phyloP scores from a whole-genome alignment of 2,329 filamentous ascomycete species.

The Hirsutella thompsonii region DNA sequence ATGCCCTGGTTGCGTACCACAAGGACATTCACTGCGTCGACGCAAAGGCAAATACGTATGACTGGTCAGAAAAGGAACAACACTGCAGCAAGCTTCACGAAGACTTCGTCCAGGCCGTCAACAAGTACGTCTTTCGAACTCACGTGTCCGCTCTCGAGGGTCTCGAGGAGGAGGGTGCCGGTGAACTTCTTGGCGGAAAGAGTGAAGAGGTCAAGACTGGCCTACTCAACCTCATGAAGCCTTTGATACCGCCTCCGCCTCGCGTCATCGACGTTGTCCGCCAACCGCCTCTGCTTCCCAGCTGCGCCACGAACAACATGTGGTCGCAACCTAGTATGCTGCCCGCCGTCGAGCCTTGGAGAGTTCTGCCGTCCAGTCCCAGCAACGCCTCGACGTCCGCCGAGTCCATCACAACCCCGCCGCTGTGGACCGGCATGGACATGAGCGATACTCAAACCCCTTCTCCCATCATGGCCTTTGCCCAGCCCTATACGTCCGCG shows the following conservation, averaged over 20 bases:
- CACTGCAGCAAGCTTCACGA: constrained; percentile 97
- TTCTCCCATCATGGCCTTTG: constrained; percentile 71
- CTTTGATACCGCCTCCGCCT: constrained; percentile 75
- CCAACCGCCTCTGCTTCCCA: constrained; percentile 74
- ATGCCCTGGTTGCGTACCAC: constrained; percentile 87
- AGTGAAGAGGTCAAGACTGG: constrained; percentile 86
- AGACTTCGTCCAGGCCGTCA: constrained; percentile 90
- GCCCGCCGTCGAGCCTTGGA: constrained; percentile 74
- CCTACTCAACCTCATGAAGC: constrained; percentile 75
- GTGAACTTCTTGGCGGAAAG: constrained; percentile 82
- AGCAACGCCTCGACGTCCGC: constrained; percentile 58
- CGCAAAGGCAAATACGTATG: constrained; percentile 76
- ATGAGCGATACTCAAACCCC: constrained; percentile 63
- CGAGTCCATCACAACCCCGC: constrained; percentile 49
- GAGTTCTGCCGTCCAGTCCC: constrained; percentile 78
- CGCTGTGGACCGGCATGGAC: constrained; percentile 69
- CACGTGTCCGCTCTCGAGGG: constrained; percentile 83
- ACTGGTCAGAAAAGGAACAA: constrained; percentile 92
- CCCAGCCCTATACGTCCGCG: constrained; percentile 56
- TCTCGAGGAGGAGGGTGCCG: constrained; percentile 89
- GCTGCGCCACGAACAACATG: constrained; percentile 64
- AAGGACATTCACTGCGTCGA: constrained; percentile 90
- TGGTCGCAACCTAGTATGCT: constrained; percentile 65
- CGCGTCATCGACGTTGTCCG: constrained; percentile 82
- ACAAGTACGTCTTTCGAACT: constrained; percentile 92